These are phyloP conservation scores for Ophiocordyceps camponoti-saundersi DNA, from an alignment of 2,329 filamentous ascomycete species.

Conservation along the genomic window DNA sequence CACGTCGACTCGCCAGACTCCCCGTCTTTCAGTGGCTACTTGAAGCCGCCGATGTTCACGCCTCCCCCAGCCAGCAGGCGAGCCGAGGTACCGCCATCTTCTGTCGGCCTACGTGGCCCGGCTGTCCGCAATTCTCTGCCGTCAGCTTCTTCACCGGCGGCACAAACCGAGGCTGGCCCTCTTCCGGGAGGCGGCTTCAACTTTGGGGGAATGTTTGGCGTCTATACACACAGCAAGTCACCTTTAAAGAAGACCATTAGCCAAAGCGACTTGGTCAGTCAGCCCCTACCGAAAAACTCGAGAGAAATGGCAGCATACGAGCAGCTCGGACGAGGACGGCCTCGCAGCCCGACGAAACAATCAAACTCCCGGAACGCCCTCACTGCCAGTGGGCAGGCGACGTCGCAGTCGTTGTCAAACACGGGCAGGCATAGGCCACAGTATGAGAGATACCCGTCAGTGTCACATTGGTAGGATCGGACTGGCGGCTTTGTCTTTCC, in stretches of 20 bases:
- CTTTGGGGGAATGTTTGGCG: conserved; percentile 60
- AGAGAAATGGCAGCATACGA: conserved; percentile 44
- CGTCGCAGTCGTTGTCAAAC: conserved; percentile 21
- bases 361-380: conserved; percentile 12
- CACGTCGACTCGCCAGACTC: conserved; percentile 51
- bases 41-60: conserved; percentile 25
- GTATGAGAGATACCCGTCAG: conserved; percentile 24
- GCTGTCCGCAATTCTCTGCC: conserved; percentile 18
- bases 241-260: conserved; percentile 64
- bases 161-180: conserved; percentile 6
- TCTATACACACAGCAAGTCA: conserved; percentile 65
- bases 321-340: conserved; percentile 22
- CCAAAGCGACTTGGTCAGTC: conserved; percentile 36
- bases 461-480: conserved; percentile 7
- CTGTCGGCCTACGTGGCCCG: conserved; percentile 11
- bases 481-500: background rate
- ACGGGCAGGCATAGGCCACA: conserved; percentile 17
- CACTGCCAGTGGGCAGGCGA: conserved; percentile 7
- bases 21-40: conserved; percentile 14
- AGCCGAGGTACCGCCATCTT: conserved; percentile 17
- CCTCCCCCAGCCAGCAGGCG: conserved; percentile 16
- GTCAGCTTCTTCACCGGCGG: conserved; percentile 12
- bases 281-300: conserved; percentile 36
- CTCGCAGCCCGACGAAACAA: conserved; percentile 24
- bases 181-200: conserved; percentile 8